Base-by-base conservation (phyloP, 78 protist genomes). In the Corallochytrium limacisporum region DNA sequence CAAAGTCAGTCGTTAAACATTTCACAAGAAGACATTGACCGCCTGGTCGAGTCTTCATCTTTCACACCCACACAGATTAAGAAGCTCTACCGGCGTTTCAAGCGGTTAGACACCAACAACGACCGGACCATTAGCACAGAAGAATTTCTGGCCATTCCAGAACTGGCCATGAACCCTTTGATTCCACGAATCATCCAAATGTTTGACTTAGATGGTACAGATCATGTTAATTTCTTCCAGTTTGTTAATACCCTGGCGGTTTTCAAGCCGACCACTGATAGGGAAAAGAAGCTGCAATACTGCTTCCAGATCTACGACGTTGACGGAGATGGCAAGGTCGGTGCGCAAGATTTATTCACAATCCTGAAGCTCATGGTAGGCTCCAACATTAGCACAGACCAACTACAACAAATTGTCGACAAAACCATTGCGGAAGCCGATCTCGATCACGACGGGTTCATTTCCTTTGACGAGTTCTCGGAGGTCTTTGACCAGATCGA, bases 321-420 rank as follows among this genome's bases (percentile, higher is more conserved):
- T 12, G 91, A 90, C 69, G 73, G 73, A 38, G 95, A 90, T 56
- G 89, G 91, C 9, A 70, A 44, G 22, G 86, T 90, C 47, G 35
- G 69, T 18, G 81, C 85, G 62, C 70, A 75, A 29, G 90, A 85
- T 51, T 66, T 85, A 28, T 80, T 79, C 39, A 6, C 4, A 18
- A 83, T 84, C 37, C 75, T 83, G 35, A 81, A 85, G 63, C 73
- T 84, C 65, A 91, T 91, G 95, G 92, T 91, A 31, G 95, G 95
- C 9, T 67, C 55, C 2, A 87, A 87, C 70, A 54, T 91, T 33
- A 72, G 66, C 56, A 91, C 85, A 40, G 47, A 75, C 13, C 89
- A 91, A 60, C 62, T 91, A 16, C 92, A 87, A 67, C 78, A 76
- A 18, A 77, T 82, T 28, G 83, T 71, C 42, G 79, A 76, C 32